A percentile compares a stretch with the other conserved stretches of the same genome.
Conservation (phyloP, 345 rosid species). For the Alliaria petiolata region DNA sequence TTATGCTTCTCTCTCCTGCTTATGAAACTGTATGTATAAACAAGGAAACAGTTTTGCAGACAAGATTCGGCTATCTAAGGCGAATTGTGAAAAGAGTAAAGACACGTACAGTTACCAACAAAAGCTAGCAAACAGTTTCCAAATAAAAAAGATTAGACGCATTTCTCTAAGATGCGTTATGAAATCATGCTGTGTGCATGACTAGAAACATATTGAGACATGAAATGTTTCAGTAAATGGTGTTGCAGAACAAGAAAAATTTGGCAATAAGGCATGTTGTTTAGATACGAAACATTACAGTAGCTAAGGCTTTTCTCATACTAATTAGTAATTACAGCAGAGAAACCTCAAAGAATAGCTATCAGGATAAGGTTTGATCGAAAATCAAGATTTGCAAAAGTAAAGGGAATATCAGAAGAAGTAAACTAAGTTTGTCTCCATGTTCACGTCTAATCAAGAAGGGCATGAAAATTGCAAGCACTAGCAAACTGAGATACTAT, state of each 20-base stretch:
- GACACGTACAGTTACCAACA: neutral
- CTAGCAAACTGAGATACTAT: neutral
- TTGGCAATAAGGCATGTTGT: neutral
- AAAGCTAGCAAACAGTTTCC: neutral
- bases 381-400: neutral
- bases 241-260: neutral
- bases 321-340: neutral
- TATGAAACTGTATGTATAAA: neutral
- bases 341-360: neutral
- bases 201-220: neutral
- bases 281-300: neutral
- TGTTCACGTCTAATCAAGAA: neutral
- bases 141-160: neutral
- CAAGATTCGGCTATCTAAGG: neutral
- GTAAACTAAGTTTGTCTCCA: neutral
- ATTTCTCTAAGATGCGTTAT: neutral
- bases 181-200: neutral
- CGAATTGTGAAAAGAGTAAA: neutral
- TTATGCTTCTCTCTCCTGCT: neutral
- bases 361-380: constrained; percentile 7
- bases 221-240: neutral
- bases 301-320: neutral
- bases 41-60: neutral
- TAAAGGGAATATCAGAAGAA: neutral
- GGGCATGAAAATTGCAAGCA: neutral